phyloP scores from a whole-genome alignment of 2,329 filamentous ascomycete genomes.

The Fusarium secorum region DNA sequence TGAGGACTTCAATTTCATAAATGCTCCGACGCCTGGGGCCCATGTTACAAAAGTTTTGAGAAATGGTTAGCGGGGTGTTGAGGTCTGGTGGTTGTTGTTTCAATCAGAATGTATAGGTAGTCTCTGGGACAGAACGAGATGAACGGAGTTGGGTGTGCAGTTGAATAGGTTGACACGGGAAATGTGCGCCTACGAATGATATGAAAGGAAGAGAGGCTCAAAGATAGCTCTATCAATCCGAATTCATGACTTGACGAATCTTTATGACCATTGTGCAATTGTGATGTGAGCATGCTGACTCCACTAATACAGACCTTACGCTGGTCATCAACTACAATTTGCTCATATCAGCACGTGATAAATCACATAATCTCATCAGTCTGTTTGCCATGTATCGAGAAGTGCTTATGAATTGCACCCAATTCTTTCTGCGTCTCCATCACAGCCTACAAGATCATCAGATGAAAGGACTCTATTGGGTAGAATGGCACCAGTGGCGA shows the following conservation, averaged over 20 bases:
- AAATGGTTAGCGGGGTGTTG: constrained; percentile 17
- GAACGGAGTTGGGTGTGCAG: constrained; percentile 23
- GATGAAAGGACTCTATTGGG: neutral
- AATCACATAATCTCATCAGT: neutral
- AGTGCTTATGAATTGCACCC: neutral
- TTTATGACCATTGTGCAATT: neutral
- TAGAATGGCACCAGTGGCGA: neutral
- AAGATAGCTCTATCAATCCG: constrained; percentile 19
- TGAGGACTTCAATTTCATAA: neutral
- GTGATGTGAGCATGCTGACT: neutral
- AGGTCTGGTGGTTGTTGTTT: constrained; percentile 15
- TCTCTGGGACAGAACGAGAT: neutral
- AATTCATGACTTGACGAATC: constrained; percentile 10
- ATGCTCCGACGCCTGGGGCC: neutral
- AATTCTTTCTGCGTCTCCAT: neutral
- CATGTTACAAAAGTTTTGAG: constrained; percentile 19
- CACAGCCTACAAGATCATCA: neutral
- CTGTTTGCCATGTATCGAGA: neutral
- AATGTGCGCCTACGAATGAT: constrained; percentile 7
- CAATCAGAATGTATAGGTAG: constrained; percentile 2
- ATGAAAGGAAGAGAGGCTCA: constrained; percentile 9
- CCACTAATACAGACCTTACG: neutral
- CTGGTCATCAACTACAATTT: neutral
- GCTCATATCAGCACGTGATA: neutral
- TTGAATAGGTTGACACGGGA: constrained; percentile 1